phyloP scores from a whole-genome alignment of 306 rosid species.

The Rosa multiflora region DNA sequence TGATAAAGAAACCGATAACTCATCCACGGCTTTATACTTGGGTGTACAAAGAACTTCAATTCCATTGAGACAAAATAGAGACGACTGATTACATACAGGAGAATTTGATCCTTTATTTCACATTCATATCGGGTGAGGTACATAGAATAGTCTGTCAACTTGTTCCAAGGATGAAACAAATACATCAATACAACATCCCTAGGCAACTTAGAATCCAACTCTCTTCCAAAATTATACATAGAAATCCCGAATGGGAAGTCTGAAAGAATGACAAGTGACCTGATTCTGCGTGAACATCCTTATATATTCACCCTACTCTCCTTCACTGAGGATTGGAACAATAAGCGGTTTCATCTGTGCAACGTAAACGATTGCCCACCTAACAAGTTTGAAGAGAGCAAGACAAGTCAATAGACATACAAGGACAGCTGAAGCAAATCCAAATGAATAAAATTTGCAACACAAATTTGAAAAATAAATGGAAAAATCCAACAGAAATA shows the following conservation, averaged over 20 bases:
- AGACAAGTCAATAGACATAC: neutral
- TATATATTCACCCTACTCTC: constrained; percentile 40
- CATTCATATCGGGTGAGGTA: neutral
- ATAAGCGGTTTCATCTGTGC: constrained; percentile 99
- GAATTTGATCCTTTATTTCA: constrained; percentile 1
- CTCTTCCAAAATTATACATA: constrained; percentile 26
- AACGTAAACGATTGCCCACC: constrained; percentile 99
- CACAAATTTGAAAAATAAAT: neutral
- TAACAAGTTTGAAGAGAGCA: constrained; percentile 28
- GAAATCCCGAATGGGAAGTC: constrained; percentile 22
- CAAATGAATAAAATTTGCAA: neutral
- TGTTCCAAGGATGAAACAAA: constrained; percentile 10
- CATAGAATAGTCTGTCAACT: neutral
- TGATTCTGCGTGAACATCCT: neutral
- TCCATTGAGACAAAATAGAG: neutral
- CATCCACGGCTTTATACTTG: neutral
- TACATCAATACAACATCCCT: constrained; percentile 3
- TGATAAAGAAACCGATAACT: neutral
- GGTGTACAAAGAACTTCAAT: neutral
- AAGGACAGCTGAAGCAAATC: too few relatives aligned
- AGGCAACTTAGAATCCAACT: constrained; percentile 5
- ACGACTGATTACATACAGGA: neutral
- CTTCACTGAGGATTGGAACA: constrained; percentile 85
- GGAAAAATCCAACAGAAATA: constrained; percentile 8
- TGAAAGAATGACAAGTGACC: constrained; percentile 12